phyloP scores from a whole-genome alignment of 2,329 filamentous ascomycete genomes.

The Verticillium klebahnii region DNA sequence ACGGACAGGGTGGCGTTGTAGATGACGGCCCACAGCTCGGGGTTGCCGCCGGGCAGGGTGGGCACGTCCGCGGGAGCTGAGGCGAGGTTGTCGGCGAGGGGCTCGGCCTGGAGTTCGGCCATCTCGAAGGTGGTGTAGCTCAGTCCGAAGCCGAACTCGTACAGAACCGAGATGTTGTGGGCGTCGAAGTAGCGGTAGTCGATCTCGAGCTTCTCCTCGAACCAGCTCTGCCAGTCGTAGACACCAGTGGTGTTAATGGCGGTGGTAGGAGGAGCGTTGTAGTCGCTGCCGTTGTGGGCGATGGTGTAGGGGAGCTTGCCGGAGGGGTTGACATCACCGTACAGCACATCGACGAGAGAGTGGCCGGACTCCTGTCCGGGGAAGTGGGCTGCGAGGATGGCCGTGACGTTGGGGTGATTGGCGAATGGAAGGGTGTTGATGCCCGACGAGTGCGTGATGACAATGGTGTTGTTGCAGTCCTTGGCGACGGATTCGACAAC shows the following conservation, averaged over 20 bases:
- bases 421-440: constrained; percentile 53
- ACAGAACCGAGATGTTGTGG: constrained; percentile 57
- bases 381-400: constrained; percentile 64
- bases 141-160: constrained; percentile 55
- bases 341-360: constrained; percentile 62
- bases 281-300: constrained; percentile 47
- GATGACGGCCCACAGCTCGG: constrained; percentile 32
- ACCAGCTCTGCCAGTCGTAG: constrained; percentile 36
- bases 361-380: constrained; percentile 70
- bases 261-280: constrained; percentile 35
- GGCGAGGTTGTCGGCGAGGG: constrained; percentile 53
- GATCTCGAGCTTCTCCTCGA: constrained; percentile 35
- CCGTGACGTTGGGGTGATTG: constrained; percentile 60
- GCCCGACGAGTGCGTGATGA: constrained; percentile 67
- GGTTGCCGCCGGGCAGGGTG: constrained; percentile 48
- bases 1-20: constrained; percentile 41
- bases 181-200: constrained; percentile 64
- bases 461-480: constrained; percentile 47
- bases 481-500: constrained; percentile 16
- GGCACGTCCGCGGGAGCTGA: constrained; percentile 19
- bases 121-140: constrained; percentile 61
- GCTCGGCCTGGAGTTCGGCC: constrained; percentile 37
- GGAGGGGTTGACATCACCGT: constrained; percentile 63
- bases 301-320: constrained; percentile 71
- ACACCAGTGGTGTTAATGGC: constrained; percentile 33